Base-by-base conservation (phyloP, 169 alveolate species). In the Cryptosporidium bovis region DNA sequence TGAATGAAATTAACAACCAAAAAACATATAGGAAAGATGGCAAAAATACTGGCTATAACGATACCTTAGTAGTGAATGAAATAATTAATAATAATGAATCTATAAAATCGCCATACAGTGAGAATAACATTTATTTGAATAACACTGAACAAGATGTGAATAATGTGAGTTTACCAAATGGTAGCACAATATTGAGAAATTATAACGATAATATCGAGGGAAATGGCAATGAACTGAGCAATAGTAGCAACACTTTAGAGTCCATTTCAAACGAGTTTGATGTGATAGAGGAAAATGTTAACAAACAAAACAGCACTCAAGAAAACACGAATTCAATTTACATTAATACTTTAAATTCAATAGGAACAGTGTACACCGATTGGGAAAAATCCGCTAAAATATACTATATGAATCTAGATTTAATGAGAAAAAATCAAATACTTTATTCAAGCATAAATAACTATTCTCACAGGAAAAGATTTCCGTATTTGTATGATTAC, bases 401-500 rank as follows among this genome's bases (percentile, higher is more conserved):
- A 5, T 77, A 77, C 27, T 77, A 56, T 44, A 56, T 77, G 71
- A 36, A 48, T 29, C 36, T 60, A 62, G 71, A 77, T 29, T 24
- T 77, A 24, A 77, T 77, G 71, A 56, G 58, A 77, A 77, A 50
- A 64, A 77, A 77, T 29, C 87, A 77, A 77, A 77, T 77, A 24
- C 51, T 77, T 4, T 77, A 77, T 48, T 77, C 87, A 7, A 77
- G 77, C 18, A 77, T 77, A 58, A 77, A 27, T n/a, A 33, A 46
- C 12, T 77, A 77, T 16, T 29, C n/a, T 0, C 71, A 60, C 34
- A 60, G 24, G 33, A 77, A 27, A 62, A 56, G 31, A 33, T 77
- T 58, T 31, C 87, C 87, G n/a, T 62, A 46, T 77, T 15, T 77
- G 16, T 71, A 53, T 56, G 15, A 20, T 34, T 77, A 60, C 31